Evolutionary conservation across 78 protist species (phyloP).

Genomic region (Bodo saltans): DNA sequence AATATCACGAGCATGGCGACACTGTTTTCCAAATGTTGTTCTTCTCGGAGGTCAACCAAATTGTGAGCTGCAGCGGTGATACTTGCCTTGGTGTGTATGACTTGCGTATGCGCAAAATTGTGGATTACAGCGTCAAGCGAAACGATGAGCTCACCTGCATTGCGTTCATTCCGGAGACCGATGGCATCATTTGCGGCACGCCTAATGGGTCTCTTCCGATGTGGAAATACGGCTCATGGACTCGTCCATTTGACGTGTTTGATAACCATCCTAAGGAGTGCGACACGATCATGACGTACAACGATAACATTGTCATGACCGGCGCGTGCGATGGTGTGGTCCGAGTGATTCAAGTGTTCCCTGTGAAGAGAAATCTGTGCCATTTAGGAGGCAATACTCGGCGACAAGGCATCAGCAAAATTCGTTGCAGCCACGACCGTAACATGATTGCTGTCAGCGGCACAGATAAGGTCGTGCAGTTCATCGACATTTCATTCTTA

Average conservation of each 20-base stretch:
- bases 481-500: not conserved
- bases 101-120: not conserved
- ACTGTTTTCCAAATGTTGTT: not conserved
- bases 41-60: not conserved
- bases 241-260: not conserved
- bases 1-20: conserved; percentile 10
- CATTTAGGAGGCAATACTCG: not conserved
- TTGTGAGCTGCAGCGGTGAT: not conserved
- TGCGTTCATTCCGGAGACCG: not conserved
- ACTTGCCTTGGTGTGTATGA: not conserved
- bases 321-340: not conserved
- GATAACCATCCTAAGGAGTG: not conserved
- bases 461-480: not conserved
- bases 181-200: not conserved
- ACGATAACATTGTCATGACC: not conserved
- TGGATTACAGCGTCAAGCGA: not conserved
- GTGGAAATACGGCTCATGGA: not conserved
- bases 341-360: not conserved
- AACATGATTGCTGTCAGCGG: not conserved
- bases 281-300: not conserved
- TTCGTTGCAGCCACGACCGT: not conserved
- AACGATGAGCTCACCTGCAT: not conserved
- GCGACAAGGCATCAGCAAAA: not conserved
- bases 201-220: not conserved
- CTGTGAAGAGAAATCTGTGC: not conserved